phyloP scores from a whole-genome alignment of 768 basidiomycete genomes.

The Omphalotus guepiniiformis region DNA sequence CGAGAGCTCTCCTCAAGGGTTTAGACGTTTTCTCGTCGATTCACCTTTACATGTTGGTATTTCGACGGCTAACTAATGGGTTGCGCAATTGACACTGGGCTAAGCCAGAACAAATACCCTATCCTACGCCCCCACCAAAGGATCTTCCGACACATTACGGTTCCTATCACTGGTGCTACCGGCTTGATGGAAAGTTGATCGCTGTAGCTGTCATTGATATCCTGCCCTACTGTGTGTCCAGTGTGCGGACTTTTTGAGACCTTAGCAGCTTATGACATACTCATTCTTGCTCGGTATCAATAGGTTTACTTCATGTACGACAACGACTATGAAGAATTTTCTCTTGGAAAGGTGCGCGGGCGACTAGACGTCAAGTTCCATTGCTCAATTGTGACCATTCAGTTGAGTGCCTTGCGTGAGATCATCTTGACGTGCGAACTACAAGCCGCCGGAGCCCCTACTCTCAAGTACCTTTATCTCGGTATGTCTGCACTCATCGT shows the following conservation, averaged over 20 bases:
- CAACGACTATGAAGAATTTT: conserved; percentile 57
- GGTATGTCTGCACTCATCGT: conserved; percentile 42
- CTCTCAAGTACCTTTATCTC: conserved; percentile 78
- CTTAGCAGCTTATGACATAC: neutral
- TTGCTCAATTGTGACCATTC: conserved; percentile 7
- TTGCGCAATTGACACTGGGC: neutral
- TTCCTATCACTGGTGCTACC: conserved; percentile 89
- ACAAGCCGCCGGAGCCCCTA: conserved; percentile 56
- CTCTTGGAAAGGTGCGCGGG: conserved; percentile 68
- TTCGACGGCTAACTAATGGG: neutral
- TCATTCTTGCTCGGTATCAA: conserved; percentile 6
- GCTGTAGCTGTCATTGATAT: conserved; percentile 90
- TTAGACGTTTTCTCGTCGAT: conserved; percentile 74
- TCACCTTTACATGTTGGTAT: conserved; percentile 64
- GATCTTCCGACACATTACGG: conserved; percentile 80
- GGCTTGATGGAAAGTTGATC: conserved; percentile 74
- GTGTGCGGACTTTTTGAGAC: conserved; percentile 28
- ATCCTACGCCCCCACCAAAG: conserved; percentile 38
- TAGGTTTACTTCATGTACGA: conserved; percentile 91
- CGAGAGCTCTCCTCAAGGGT: conserved; percentile 43
- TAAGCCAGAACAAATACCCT: conserved; percentile 61
- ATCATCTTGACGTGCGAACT: conserved; percentile 73
- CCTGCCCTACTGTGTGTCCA: conserved; percentile 79
- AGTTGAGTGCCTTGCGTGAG: conserved; percentile 88
- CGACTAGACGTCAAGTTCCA: too few relatives aligned